Evolutionary conservation across 2,329 filamentous ascomycete species (phyloP).

Genomic region (Trichoderma sp.): DNA sequence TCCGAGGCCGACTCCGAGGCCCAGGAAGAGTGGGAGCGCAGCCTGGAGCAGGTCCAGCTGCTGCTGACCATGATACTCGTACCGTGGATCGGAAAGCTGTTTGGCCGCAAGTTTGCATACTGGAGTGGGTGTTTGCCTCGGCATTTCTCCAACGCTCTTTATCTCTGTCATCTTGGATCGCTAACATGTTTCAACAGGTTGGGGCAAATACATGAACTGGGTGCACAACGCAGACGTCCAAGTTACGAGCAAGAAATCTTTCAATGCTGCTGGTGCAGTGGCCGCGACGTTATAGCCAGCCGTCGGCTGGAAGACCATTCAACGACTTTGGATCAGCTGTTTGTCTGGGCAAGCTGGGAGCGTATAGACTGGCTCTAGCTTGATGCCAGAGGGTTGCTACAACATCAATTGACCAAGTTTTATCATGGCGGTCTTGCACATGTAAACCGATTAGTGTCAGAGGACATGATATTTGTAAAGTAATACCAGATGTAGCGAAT

Average conservation of each 20-base stretch:
- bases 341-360: not conserved
- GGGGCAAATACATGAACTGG: slow-evolving; percentile 94
- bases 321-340: not conserved
- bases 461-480: not conserved
- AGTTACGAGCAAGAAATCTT: slow-evolving; percentile 63
- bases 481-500: not conserved
- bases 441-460: not conserved
- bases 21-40: slow-evolving; percentile 92
- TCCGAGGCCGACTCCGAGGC: slow-evolving; percentile 75
- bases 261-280: slow-evolving; percentile 64
- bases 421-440: not conserved
- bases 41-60: slow-evolving; percentile 88
- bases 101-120: slow-evolving; percentile 92
- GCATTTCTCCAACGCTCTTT: not conserved
- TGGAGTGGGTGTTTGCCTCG: slow-evolving; percentile 68
- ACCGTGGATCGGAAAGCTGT: slow-evolving; percentile 91
- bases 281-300: slow-evolving; percentile 52
- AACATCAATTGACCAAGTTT: not conserved
- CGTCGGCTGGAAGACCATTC: not conserved
- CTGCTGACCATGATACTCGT: slow-evolving; percentile 92
- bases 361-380: not conserved
- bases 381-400: not conserved
- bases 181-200: slow-evolving; percentile 58
- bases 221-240: slow-evolving; percentile 76
- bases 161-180: not conserved